These are phyloP conservation scores for Delitschia confertaspora DNA, from an alignment of 495 filamentous ascomycete genomes.

Conservation along the genomic window DNA sequence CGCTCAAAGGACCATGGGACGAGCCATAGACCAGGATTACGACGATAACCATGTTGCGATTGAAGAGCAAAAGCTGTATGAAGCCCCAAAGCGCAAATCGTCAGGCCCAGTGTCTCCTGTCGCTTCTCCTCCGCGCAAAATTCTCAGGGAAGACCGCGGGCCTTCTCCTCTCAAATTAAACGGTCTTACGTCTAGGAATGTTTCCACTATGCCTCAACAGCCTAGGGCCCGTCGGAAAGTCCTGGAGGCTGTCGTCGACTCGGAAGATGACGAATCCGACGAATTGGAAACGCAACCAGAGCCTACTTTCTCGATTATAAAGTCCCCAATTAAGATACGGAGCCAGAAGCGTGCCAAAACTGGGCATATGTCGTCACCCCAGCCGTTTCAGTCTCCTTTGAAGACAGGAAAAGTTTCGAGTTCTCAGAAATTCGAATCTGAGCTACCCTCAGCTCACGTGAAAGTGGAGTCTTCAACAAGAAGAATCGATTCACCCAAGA, in stretches of 20 bases:
- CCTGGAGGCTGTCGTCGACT: slow-evolving; percentile 11
- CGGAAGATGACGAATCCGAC: slow-evolving; percentile 17
- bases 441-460: neutral
- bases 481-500: neutral
- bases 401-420: neutral
- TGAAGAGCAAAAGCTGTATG: slow-evolving; percentile 11
- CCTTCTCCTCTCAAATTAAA: slow-evolving; percentile 9
- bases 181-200: no score
- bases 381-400: slow-evolving; percentile 11
- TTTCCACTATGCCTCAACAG: neutral
- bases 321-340: neutral
- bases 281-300: slow-evolving; percentile 9
- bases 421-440: neutral
- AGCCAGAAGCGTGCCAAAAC: neutral
- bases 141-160: slow-evolving; percentile 3
- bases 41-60: slow-evolving; percentile 1
- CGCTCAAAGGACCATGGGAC: neutral
- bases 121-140: slow-evolving; percentile 11
- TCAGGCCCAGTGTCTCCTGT: slow-evolving; percentile 21
- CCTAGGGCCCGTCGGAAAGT: neutral
- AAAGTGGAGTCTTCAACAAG: neutral
- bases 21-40: neutral
- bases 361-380: neutral
- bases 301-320: neutral
- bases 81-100: slow-evolving; percentile 19